Evolutionary conservation across 2,329 filamentous ascomycete genomes (phyloP).

Genomic region (Rosellinia necatrix): DNA sequence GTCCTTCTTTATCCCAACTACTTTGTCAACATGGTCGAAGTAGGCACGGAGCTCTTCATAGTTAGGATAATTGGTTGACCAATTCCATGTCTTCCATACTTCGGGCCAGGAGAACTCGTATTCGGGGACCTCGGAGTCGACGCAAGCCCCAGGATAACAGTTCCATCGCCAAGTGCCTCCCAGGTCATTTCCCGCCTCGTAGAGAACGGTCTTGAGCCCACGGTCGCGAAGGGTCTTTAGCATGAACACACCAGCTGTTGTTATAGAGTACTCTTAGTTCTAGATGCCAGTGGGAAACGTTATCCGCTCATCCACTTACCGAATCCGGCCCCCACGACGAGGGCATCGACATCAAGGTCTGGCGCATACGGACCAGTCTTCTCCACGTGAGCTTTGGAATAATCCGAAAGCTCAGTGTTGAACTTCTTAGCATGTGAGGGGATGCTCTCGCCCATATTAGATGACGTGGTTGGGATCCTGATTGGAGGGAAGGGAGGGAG

Average conservation of each 20-base stretch:
- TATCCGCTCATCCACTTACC: conserved; percentile 33
- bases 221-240: conserved; percentile 56
- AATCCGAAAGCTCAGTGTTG: conserved; percentile 24
- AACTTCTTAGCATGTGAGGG: conserved; percentile 15
- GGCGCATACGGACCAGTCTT: conserved; percentile 22
- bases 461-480: not conserved
- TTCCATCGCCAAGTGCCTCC: conserved; percentile 64
- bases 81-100: conserved; percentile 61
- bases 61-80: conserved; percentile 56
- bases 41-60: conserved; percentile 59
- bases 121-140: conserved; percentile 58
- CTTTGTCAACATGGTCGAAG: conserved; percentile 63
- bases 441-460: conserved; percentile 11
- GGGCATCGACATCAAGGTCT: conserved; percentile 42
- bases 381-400: conserved; percentile 16
- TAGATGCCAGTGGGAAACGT: not conserved
- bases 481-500: not conserved
- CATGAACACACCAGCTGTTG: conserved; percentile 51
- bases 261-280: not conserved
- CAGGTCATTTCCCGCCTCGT: conserved; percentile 56
- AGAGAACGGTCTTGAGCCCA: conserved; percentile 53
- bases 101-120: conserved; percentile 60
- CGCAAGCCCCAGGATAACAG: conserved; percentile 57
- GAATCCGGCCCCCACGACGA: conserved; percentile 53
- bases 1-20: conserved; percentile 60